These are phyloP conservation scores for Macrophomina pseudophaseolina DNA, from an alignment of 2,329 filamentous ascomycete genomes.

Conservation along the genomic window DNA sequence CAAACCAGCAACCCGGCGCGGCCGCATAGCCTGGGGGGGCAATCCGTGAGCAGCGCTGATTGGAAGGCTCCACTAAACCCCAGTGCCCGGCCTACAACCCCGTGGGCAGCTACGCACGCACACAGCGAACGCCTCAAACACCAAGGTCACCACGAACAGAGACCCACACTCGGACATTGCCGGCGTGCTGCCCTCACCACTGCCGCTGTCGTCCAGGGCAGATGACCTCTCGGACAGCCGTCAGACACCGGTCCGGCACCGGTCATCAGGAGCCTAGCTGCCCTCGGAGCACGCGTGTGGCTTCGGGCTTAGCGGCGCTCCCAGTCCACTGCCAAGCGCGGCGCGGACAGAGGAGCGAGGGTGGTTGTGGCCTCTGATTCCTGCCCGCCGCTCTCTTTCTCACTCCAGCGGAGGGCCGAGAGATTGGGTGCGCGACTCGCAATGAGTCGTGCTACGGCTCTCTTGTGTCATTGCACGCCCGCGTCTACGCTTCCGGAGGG, in stretches of 20 bases:
- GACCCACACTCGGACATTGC: constrained; percentile 19
- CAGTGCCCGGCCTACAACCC: constrained; percentile 1
- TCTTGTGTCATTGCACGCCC: neutral
- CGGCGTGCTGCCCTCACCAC: constrained; percentile 1
- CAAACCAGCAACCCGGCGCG: constrained; percentile 21
- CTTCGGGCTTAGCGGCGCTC: constrained; percentile 11
- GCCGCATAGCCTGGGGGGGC: constrained; percentile 12
- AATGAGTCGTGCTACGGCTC: neutral
- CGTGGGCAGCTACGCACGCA: neutral
- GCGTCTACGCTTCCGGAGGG: neutral
- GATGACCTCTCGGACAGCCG: neutral
- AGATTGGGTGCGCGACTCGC: neutral
- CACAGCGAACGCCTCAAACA: neutral
- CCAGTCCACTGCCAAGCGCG: constrained; percentile 6
- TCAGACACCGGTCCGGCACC: neutral
- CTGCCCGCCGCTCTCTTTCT: neutral
- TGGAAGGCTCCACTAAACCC: neutral
- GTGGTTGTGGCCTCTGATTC: neutral
- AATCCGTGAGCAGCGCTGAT: neutral
- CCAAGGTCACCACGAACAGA: neutral
- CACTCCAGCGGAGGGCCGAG: neutral
- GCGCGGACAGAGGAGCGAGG: neutral
- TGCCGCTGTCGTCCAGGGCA: neutral
- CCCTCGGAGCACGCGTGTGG: constrained; percentile 13
- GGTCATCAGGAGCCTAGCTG: neutral